phyloP scores from a whole-genome alignment of 495 filamentous ascomycete species.

The Friedmanniomyces endolithicus region DNA sequence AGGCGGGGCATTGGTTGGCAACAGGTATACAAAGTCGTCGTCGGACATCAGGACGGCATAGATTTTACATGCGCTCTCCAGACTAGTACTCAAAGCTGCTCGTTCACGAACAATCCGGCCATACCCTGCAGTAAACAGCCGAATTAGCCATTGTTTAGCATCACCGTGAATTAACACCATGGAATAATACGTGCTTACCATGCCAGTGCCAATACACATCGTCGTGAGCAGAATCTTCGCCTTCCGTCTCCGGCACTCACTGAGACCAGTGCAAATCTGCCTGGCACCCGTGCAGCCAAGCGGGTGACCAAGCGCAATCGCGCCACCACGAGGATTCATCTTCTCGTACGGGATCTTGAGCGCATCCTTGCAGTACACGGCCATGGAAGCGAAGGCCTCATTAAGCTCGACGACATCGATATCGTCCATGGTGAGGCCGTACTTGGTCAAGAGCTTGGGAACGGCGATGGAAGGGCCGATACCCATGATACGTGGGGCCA shows the following conservation, averaged over 20 bases:
- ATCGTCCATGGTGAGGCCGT: constrained; percentile 65
- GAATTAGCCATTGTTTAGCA: background rate
- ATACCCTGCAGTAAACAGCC: background rate
- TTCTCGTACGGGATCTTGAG: constrained; percentile 69
- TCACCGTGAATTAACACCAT: too few relatives aligned
- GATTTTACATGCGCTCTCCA: background rate
- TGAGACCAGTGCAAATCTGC: constrained; percentile 63
- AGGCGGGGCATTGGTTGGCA: too few relatives aligned
- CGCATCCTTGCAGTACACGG: constrained; percentile 74
- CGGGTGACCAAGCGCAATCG: constrained; percentile 86
- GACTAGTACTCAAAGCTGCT: background rate
- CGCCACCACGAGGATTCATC: constrained; percentile 83
- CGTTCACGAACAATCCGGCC: constrained; percentile 2
- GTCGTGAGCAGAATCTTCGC: constrained; percentile 32
- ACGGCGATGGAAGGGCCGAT: constrained; percentile 90
- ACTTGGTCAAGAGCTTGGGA: constrained; percentile 78
- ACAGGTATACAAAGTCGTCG: too few relatives aligned
- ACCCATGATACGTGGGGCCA: constrained; percentile 90
- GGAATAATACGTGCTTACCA: constrained; percentile 4
- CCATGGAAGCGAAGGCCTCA: constrained; percentile 97
- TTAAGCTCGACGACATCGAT: constrained; percentile 89
- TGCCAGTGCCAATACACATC: constrained; percentile 33
- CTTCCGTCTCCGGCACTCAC: constrained; percentile 47
- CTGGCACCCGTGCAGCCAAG: constrained; percentile 84
- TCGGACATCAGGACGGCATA: background rate